Evolutionary conservation across 805 yeast genomes (phyloP).

Genomic region (Tetrapisispora phaffii): DNA sequence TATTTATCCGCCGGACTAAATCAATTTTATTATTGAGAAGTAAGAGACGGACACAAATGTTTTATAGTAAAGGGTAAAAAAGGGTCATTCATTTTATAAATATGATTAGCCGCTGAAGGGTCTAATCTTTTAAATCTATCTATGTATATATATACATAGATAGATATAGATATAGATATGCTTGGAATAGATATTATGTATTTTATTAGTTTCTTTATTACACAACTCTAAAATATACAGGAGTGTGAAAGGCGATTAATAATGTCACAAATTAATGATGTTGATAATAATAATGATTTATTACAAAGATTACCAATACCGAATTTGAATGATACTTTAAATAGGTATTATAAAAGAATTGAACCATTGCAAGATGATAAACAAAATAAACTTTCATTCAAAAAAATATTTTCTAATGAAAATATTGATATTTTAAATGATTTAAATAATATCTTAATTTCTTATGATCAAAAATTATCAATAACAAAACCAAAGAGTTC

Average conservation of each 20-base stretch:
- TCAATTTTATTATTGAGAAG: no score
- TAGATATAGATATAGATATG: no score
- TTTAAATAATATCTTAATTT: constrained; percentile 49
- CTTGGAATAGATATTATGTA: no score
- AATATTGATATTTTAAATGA: constrained; percentile 33
- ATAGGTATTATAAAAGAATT: constrained; percentile 53
- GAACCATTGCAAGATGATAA: constrained; percentile 72
- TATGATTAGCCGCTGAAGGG: no score
- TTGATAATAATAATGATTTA: neutral
- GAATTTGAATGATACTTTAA: constrained; percentile 54
- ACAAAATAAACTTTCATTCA: constrained; percentile 53
- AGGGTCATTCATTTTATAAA: no score
- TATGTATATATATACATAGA: no score
- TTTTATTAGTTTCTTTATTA: no score
- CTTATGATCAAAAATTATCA: constrained; percentile 52
- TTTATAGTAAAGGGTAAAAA: no score
- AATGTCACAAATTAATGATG: neutral
- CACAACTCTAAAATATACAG: no score
- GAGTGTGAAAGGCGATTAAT: neutral
- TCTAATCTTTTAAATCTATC: no score
- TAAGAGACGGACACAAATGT: no score
- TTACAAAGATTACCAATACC: constrained; percentile 60
- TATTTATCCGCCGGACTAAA: no score
- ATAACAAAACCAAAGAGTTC: constrained; percentile 58
- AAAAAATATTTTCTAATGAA: constrained; percentile 32